Evolutionary conservation across 768 basidiomycete species (phyloP).

Genomic region (Filobasidium wieringae): DNA sequence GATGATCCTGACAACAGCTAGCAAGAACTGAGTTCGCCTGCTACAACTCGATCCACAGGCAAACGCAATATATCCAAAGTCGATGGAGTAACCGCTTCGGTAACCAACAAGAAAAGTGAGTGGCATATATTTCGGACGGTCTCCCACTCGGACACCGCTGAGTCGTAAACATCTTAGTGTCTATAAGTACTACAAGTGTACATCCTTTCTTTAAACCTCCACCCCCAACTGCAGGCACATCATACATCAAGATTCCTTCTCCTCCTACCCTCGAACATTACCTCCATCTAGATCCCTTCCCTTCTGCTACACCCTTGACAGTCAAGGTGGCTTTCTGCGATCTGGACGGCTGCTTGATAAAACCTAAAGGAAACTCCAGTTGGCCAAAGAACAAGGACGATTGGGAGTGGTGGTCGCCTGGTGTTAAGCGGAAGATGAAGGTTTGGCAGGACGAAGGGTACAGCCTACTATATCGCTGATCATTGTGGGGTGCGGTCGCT

Average conservation of each 20-base stretch:
- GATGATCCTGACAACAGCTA: too few relatives aligned
- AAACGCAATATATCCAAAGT: neutral
- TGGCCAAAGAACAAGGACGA: constrained; percentile 45
- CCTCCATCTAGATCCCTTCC: constrained; percentile 34
- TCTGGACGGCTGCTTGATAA: constrained; percentile 67
- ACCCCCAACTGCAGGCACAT: neutral
- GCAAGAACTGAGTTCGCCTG: too few relatives aligned
- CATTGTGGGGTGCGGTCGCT: neutral
- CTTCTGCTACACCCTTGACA: neutral
- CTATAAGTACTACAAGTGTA: neutral
- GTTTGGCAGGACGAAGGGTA: constrained; percentile 54
- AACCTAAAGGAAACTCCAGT: constrained; percentile 17
- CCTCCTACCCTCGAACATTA: constrained; percentile 31
- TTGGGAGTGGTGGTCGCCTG: constrained; percentile 65
- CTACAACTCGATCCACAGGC: neutral
- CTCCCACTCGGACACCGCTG: neutral
- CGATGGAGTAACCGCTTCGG: neutral
- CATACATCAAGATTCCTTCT: constrained; percentile 15
- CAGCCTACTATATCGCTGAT: neutral
- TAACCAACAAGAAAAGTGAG: neutral
- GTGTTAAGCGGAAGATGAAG: constrained; percentile 54
- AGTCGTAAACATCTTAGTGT: too few relatives aligned
- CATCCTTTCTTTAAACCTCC: neutral
- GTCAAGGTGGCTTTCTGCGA: constrained; percentile 61
- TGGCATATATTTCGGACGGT: too few relatives aligned